These are phyloP conservation scores for Hanseniaspora valbyensis DNA, from an alignment of 805 yeast species.

Conservation along the genomic window DNA sequence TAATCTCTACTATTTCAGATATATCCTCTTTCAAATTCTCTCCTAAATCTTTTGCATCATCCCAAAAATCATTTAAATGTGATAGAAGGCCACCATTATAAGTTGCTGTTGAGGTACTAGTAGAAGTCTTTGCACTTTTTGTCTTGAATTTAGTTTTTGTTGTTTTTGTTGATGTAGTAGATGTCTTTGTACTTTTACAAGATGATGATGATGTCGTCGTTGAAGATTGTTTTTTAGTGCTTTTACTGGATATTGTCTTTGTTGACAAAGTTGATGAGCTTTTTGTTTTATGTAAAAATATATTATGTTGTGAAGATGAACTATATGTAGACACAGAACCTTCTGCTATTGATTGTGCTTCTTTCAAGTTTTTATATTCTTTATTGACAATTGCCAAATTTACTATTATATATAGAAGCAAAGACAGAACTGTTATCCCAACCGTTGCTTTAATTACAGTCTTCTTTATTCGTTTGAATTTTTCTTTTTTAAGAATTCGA, in stretches of 20 bases:
- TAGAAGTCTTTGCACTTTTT: not conserved
- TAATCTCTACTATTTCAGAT: not conserved
- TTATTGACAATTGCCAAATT: conserved; percentile 7
- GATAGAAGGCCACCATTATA: not conserved
- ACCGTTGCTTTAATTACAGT: not conserved
- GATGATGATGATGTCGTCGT: too few species aligned
- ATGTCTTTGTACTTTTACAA: not conserved
- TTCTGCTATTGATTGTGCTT: not conserved
- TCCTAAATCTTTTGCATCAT: conserved; percentile 8
- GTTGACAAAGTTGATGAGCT: not conserved
- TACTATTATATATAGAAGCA: conserved; percentile 3
- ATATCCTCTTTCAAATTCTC: not conserved
- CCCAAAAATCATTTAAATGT: conserved; percentile 4
- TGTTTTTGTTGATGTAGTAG: not conserved
- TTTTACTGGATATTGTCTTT: too few species aligned
- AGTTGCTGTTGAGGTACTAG: not conserved
- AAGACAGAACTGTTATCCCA: not conserved
- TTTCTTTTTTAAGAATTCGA: not conserved
- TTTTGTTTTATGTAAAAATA: too few species aligned
- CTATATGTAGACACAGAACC: not conserved
- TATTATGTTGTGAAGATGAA: not conserved
- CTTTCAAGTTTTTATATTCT: conserved; percentile 4
- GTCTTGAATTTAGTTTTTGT: not conserved
- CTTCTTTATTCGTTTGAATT: not conserved
- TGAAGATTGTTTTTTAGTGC: too few species aligned